Conservation (phyloP, 306 rosid species). For the Fagus sylvatica region DNA sequence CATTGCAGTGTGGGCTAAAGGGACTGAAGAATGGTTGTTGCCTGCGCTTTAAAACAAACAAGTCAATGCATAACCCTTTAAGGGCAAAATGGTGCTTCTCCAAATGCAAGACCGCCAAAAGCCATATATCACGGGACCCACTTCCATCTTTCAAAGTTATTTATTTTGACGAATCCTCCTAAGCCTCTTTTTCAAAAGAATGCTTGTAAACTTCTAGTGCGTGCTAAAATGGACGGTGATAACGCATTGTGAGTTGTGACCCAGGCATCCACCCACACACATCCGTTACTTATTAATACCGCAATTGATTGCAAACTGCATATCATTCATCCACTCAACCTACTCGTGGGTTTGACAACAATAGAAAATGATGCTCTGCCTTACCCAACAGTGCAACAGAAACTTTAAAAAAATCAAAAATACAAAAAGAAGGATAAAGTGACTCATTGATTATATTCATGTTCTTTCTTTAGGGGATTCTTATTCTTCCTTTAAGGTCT, state of each 20-base stretch:
- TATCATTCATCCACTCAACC: slow-evolving; percentile 7
- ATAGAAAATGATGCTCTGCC: slow-evolving; percentile 50
- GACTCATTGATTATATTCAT: slow-evolving; percentile 23
- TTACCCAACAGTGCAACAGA: slow-evolving; percentile 34
- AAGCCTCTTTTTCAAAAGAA: not conserved
- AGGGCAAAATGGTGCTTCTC: too few species aligned
- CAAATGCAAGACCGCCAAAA: too few species aligned
- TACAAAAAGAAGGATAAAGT: slow-evolving; percentile 27
- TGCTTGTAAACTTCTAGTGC: not conserved
- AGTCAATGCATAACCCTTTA: too few species aligned
- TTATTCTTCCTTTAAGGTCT: slow-evolving; percentile 26
- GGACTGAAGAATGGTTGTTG: too few species aligned
- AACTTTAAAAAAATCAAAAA: slow-evolving; percentile 22
- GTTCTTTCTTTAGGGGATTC: slow-evolving; percentile 51
- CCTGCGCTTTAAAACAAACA: too few species aligned
- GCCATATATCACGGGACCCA: not conserved
- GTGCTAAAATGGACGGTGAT: not conserved
- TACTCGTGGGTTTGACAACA: slow-evolving; percentile 24
- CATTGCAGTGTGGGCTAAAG: too few species aligned
- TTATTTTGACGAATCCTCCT: not conserved
- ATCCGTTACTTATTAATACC: not conserved
- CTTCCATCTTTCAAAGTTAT: not conserved
- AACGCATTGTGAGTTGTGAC: not conserved
- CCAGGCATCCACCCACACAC: not conserved
- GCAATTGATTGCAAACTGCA: not conserved